Percentiles rank a stretch among this genome's conserved stretches.
phyloP scores from a whole-genome alignment of 1,139 yeast genomes.

The Saccharomyces hybrid region DNA sequence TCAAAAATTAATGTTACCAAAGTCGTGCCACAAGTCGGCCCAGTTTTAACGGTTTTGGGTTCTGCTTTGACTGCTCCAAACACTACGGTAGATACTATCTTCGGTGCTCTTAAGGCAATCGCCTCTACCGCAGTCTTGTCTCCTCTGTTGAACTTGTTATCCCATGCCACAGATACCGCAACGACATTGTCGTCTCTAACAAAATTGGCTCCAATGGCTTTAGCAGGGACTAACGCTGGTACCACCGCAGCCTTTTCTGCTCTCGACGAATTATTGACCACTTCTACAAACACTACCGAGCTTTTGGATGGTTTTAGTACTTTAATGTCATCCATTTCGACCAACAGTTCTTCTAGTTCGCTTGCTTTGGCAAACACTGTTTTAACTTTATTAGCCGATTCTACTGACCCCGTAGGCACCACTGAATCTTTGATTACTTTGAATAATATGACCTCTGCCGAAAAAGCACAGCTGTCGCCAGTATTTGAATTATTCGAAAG shows the following conservation, averaged over 20 bases:
- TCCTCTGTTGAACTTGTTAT: conserved; percentile 24
- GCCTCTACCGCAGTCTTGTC: conserved; percentile 24
- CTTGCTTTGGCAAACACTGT: conserved; percentile 15
- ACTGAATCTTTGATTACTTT: conserved; percentile 20
- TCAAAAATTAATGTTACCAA: conserved; percentile 30
- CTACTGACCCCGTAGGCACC: conserved; percentile 25
- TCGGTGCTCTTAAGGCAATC: conserved; percentile 22
- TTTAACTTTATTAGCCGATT: conserved; percentile 21
- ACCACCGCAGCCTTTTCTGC: conserved; percentile 16
- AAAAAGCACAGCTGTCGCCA: conserved; percentile 24
- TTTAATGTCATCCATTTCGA: conserved; percentile 19
- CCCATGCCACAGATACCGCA: conserved; percentile 19
- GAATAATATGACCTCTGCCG: conserved; percentile 17
- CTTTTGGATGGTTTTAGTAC: conserved; percentile 20
- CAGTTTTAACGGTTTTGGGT: conserved; percentile 25
- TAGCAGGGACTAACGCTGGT: conserved; percentile 12
- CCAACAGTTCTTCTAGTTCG: conserved; percentile 15
- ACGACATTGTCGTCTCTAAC: conserved; percentile 22
- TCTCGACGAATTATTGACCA: conserved; percentile 19
- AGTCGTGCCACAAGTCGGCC: conserved; percentile 26
- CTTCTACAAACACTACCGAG: conserved; percentile 21
- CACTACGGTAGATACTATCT: conserved; percentile 15
- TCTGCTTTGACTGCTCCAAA: conserved; percentile 23
- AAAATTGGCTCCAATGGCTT: conserved; percentile 26
- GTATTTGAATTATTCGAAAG: conserved; percentile 21